phyloP scores from a whole-genome alignment of 176 grass and related monocot genomes.

The Ananas comosus region DNA sequence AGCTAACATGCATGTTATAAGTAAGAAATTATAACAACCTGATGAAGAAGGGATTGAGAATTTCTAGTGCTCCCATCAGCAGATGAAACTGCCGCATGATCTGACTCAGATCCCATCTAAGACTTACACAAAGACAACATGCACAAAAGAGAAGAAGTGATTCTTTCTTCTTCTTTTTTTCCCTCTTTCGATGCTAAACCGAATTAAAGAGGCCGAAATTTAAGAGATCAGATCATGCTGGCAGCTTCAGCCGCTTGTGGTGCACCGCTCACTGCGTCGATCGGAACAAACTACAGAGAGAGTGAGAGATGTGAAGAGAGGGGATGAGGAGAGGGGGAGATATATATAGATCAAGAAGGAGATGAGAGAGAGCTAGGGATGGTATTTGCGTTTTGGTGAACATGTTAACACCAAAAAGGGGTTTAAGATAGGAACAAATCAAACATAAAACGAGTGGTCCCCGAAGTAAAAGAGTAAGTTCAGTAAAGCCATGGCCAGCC shows the following conservation, averaged over 20 bases:
- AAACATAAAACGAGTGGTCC: not conserved
- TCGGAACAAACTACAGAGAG: not conserved
- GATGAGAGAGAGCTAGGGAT: not conserved
- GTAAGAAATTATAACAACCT: not conserved
- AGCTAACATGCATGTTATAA: too few species aligned
- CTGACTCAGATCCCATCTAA: slow-evolving; percentile 17
- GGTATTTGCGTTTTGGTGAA: too few species aligned
- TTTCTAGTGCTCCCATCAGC: slow-evolving; percentile 49
- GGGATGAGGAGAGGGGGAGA: not conserved
- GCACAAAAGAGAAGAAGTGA: not conserved
- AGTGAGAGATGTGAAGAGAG: not conserved
- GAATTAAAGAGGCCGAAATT: too few species aligned
- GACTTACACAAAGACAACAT: not conserved
- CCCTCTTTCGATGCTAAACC: too few species aligned
- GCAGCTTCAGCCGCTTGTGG: slow-evolving; percentile 62
- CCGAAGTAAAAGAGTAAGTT: not conserved
- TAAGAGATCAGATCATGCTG: slow-evolving; percentile 55
- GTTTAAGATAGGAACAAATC: too few species aligned
- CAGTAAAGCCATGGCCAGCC: not conserved
- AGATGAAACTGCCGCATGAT: slow-evolving; percentile 72
- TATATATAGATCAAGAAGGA: slow-evolving; percentile 29
- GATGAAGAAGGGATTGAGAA: not conserved
- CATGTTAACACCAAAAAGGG: too few species aligned
- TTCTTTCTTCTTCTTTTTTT: too few species aligned
- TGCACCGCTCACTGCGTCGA: slow-evolving; percentile 26